Conservation (phyloP, 768 basidiomycete species). For the Boletus sp. region DNA sequence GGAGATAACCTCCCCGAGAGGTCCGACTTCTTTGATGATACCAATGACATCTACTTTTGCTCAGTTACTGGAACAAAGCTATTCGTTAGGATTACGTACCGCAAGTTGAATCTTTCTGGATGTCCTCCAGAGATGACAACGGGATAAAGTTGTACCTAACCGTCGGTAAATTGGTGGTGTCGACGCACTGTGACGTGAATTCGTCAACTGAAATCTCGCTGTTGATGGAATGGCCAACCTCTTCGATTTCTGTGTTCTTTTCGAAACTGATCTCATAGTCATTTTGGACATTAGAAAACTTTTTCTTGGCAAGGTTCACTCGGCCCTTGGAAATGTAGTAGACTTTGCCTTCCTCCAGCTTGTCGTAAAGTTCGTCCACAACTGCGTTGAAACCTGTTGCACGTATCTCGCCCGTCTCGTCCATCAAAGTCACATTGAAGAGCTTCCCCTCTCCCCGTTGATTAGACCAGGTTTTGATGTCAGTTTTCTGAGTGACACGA, state of each 20-base stretch:
- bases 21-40: constrained; percentile 75
- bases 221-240: constrained; percentile 45
- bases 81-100: constrained; percentile 48
- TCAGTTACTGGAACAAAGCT: background rate
- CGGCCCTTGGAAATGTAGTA: constrained; percentile 89
- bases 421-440: constrained; percentile 91
- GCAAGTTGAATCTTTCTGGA: constrained; percentile 78
- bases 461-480: constrained; percentile 89
- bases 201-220: constrained; percentile 1
- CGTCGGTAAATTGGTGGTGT: constrained; percentile 70
- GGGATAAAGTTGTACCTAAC: constrained; percentile 82
- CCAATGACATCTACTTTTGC: constrained; percentile 73
- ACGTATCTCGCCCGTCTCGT: constrained; percentile 89
- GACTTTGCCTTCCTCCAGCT: constrained; percentile 87
- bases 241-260: constrained; percentile 78
- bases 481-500: constrained; percentile 84
- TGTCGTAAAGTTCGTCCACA: constrained; percentile 81
- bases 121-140: constrained; percentile 57
- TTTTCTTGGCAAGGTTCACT: constrained; percentile 95
- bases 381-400: constrained; percentile 88
- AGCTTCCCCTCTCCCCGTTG: constrained; percentile 90
- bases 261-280: constrained; percentile 94
- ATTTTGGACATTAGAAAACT: constrained; percentile 85
- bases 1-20: constrained; percentile 68
- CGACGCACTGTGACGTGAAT: constrained; percentile 63